Percentiles rank a stretch among this genome's conserved stretches.
Conservation (phyloP, 2,329 filamentous ascomycete species). For the Grosmannia clavigera region DNA sequence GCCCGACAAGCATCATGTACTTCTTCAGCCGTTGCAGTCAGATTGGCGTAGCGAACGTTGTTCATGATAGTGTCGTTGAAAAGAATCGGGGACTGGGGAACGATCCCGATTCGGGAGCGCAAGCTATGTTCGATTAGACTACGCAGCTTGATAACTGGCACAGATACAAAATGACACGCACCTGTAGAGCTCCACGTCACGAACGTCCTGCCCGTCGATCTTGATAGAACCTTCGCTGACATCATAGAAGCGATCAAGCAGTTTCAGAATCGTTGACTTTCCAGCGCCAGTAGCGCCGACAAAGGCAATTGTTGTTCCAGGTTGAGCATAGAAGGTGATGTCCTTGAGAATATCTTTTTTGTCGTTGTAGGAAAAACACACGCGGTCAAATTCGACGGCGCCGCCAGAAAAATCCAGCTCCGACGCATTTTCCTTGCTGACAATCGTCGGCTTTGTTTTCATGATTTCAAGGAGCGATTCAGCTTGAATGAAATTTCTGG, state of each 20-base stretch:
- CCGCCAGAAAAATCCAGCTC: conserved; percentile 39
- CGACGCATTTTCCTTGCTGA: conserved; percentile 37
- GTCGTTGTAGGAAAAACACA: conserved; percentile 47
- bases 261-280: conserved; percentile 45
- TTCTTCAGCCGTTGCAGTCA: conserved; percentile 41
- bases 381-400: conserved; percentile 40
- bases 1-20: conserved; percentile 41
- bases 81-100: conserved; percentile 42
- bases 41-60: conserved; percentile 44
- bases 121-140: conserved; percentile 17
- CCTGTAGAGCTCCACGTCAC: conserved; percentile 38
- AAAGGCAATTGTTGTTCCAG: conserved; percentile 45
- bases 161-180: conserved; percentile 9
- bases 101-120: conserved; percentile 41
- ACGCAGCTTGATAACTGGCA: neutral
- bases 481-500: conserved; percentile 43
- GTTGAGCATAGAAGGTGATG: conserved; percentile 36
- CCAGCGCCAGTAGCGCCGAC: conserved; percentile 48
- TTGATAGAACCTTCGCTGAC: conserved; percentile 37
- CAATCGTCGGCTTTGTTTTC: conserved; percentile 41
- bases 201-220: conserved; percentile 45
- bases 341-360: conserved; percentile 44
- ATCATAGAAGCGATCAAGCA: conserved; percentile 49
- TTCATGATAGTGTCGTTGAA: conserved; percentile 48
- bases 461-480: conserved; percentile 46